A percentile compares a stretch with the other conserved stretches of the same genome.
These are phyloP conservation scores for Silybum marianum DNA, from an alignment of 129 eudicot genomes.

Conservation along the genomic window DNA sequence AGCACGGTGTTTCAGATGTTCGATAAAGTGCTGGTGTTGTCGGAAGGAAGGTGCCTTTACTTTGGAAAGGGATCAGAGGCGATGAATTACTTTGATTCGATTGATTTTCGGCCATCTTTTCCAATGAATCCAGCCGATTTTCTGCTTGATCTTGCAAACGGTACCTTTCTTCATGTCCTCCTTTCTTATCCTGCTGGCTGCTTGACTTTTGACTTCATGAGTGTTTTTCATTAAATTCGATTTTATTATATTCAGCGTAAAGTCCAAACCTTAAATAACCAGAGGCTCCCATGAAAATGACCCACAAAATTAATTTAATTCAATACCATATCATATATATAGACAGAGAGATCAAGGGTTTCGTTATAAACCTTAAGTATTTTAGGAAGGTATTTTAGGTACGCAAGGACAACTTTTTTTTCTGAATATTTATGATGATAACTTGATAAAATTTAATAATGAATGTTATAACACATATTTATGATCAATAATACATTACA, in stretches of 20 bases:
- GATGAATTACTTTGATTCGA: constrained; percentile 63
- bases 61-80: constrained; percentile 75
- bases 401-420: too few species aligned
- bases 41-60: constrained; percentile 77
- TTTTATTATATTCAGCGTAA: neutral
- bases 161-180: constrained; percentile 42
- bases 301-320: neutral
- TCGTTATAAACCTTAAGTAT: too few species aligned
- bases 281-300: constrained; percentile 9
- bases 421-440: too few species aligned
- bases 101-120: constrained; percentile 73
- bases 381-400: too few species aligned
- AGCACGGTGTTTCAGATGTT: constrained; percentile 80
- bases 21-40: constrained; percentile 63
- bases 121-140: constrained; percentile 98
- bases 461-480: too few species aligned
- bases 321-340: too few species aligned
- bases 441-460: too few species aligned
- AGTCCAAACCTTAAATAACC: neutral
- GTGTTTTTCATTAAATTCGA: neutral
- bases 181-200: neutral
- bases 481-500: too few species aligned
- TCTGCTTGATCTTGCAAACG: constrained; percentile 95
- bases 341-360: too few species aligned
- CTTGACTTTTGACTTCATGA: neutral